phyloP scores from a whole-genome alignment of 73 alveolate genomes.

The Tetrahymena borealis region DNA sequence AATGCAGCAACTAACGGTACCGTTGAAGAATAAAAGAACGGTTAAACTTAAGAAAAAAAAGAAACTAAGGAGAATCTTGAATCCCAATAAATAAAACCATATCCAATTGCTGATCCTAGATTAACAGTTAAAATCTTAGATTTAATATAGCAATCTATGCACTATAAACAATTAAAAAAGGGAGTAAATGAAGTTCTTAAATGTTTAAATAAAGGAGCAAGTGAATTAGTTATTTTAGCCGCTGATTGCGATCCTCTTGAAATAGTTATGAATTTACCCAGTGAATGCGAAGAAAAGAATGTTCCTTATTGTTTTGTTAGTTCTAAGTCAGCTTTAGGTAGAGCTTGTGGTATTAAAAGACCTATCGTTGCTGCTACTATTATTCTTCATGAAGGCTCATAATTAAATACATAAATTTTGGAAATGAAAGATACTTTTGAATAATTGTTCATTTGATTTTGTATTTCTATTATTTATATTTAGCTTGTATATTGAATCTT shows the following conservation, averaged over 20 bases:
- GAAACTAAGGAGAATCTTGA: constrained; percentile 7
- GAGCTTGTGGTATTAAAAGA: constrained; percentile 99
- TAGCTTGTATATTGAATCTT: not conserved
- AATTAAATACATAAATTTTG: constrained; percentile 22
- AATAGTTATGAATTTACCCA: constrained; percentile 95
- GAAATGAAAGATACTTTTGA: constrained; percentile 44
- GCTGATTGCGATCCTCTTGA: constrained; percentile 99
- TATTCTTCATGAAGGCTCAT: constrained; percentile 38
- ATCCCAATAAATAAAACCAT: constrained; percentile 33
- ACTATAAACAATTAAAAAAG: constrained; percentile 32
- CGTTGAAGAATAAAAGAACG: not conserved
- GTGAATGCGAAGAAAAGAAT: constrained; percentile 92
- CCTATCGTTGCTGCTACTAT: constrained; percentile 74
- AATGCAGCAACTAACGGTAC: not conserved
- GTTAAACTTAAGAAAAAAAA: not conserved
- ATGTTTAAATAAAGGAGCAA: constrained; percentile 93
- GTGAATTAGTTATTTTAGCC: constrained; percentile 96
- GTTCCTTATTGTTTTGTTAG: constrained; percentile 98
- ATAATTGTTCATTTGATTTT: constrained; percentile 21
- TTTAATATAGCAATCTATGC: constrained; percentile 23
- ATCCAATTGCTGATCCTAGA: constrained; percentile 42
- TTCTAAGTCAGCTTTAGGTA: constrained; percentile 95
- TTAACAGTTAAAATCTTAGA: constrained; percentile 23
- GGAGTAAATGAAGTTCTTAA: constrained; percentile 45
- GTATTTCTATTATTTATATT: not conserved